Evolutionary conservation across 176 grass and related monocot species (phyloP), one percentile per base, ranked within the genome.

Genomic region (Ensete glaucum): DNA sequence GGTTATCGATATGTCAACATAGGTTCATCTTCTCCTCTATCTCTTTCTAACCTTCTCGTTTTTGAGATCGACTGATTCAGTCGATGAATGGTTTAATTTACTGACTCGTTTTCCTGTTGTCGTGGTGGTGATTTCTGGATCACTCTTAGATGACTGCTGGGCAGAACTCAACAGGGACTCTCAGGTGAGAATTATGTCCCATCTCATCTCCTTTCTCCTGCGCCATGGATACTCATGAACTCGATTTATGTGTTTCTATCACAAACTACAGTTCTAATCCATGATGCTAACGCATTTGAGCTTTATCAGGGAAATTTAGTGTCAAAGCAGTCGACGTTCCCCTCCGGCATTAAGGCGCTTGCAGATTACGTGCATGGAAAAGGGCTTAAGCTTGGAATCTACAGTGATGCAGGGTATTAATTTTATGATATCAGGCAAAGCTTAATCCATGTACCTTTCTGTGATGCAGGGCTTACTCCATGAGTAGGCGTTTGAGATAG

Each of bases 121-220:
- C 19, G 64, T 64, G 22, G 14, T 71, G 54, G 62, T 53, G 53
- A 0, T 9, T 67, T 26, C 52, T 54, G 54, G 52, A 79, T 24
- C 34, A 43, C 4, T 43, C 4, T 91, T 86, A 99, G 95, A 99
- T 91, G 95, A 99, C 74, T 94, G 95, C 81, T 99, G 95, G 95
- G 95, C 72, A 81, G 95, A 99, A 81, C 62, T 10, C 19, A 62
- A 55, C 26, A 85, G 95, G 78, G 95, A 99, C 64, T 82, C 74
- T 78, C 86, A 86, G 86, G 95, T 98, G 80, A 80, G 52, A 57
- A 49, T 10, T 50, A 71, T 43, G 0, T 43, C 34, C 34, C 34
- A 43, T 43, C 34, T 43, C 34, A 43, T 43, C 3, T 6, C 34
- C 34, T 57, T 57, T 57, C 11, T 17, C 54, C 54, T 13, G 11